phyloP scores from a whole-genome alignment of 805 yeast species.

The Kodamaea jinghongensis region DNA sequence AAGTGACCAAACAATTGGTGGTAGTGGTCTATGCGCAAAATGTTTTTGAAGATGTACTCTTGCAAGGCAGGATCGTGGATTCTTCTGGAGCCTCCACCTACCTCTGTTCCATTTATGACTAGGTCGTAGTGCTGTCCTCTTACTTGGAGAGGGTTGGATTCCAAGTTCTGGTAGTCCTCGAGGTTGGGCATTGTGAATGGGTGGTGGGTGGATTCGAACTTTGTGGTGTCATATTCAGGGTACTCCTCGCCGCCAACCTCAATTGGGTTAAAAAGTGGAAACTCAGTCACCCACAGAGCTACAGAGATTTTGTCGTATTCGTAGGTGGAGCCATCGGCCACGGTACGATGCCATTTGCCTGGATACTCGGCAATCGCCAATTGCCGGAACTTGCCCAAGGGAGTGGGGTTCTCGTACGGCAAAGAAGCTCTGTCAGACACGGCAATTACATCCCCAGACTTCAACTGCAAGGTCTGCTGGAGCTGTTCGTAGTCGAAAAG shows the following conservation, averaged over 20 bases:
- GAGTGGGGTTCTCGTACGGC: slow-evolving; percentile 92
- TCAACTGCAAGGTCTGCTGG: slow-evolving; percentile 34
- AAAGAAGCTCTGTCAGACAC: slow-evolving; percentile 67
- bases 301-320: slow-evolving; percentile 44
- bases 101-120: slow-evolving; percentile 90
- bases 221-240: slow-evolving; percentile 56
- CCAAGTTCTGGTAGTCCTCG: slow-evolving; percentile 61
- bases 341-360: slow-evolving; percentile 44
- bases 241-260: slow-evolving; percentile 44
- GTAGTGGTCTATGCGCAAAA: slow-evolving; percentile 60
- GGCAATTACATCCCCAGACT: slow-evolving; percentile 73
- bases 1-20: slow-evolving; percentile 79
- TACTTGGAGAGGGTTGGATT: slow-evolving; percentile 55
- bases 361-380: slow-evolving; percentile 60
- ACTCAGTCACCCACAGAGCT: slow-evolving; percentile 85
- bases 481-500: slow-evolving; percentile 18
- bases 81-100: slow-evolving; percentile 97
- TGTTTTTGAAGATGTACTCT: slow-evolving; percentile 60
- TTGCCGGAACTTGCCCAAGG: slow-evolving; percentile 84
- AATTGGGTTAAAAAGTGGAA: slow-evolving; percentile 85
- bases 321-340: slow-evolving; percentile 14
- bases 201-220: slow-evolving; percentile 80
- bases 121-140: slow-evolving; percentile 92
- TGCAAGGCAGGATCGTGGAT: slow-evolving; percentile 84
- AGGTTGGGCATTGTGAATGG: slow-evolving; percentile 92